A percentile compares a stretch with the other conserved stretches of the same genome.
Conservation (phyloP, 192 early-diverging fungal genomes). For the Dissophora ornata region DNA sequence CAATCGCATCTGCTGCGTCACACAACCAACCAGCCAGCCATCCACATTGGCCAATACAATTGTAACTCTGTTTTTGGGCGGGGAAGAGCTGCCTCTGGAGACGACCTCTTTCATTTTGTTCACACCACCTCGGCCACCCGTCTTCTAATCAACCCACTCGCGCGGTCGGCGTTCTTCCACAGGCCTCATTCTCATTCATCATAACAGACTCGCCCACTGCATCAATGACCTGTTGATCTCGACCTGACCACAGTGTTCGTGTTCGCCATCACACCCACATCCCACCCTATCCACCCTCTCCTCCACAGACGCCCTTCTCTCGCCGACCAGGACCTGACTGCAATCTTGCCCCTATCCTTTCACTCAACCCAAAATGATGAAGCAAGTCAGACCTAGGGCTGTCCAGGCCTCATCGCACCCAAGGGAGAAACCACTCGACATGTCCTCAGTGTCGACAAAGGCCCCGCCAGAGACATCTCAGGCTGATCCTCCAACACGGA, state of each 20-base stretch:
- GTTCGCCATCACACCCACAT: too few relatives aligned
- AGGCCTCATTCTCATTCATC: background rate
- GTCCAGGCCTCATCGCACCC: conserved; percentile 1
- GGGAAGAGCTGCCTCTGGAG: too few relatives aligned
- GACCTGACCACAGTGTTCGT: background rate
- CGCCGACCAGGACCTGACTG: background rate
- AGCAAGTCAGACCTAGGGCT: conserved; percentile 18
- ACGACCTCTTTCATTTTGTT: background rate
- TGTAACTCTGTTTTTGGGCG: too few relatives aligned
- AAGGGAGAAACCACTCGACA: conserved; percentile 35
- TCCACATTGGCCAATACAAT: too few relatives aligned
- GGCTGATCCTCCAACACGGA: conserved; percentile 35
- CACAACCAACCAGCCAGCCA: background rate
- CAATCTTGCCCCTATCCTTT: too few relatives aligned
- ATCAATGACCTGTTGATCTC: background rate
- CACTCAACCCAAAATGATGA: conserved; percentile 31
- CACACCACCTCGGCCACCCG: background rate
- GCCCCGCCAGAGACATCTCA: conserved; percentile 24
- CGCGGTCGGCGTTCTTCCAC: background rate
- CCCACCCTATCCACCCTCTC: background rate
- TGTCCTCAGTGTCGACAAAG: conserved; percentile 35
- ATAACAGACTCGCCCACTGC: background rate
- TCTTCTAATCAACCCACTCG: background rate
- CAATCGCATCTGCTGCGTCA: conserved; percentile 3
- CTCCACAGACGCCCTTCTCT: background rate